Base-by-base conservation (phyloP, 495 filamentous ascomycete genomes). In the Daldinia caldariorum region DNA sequence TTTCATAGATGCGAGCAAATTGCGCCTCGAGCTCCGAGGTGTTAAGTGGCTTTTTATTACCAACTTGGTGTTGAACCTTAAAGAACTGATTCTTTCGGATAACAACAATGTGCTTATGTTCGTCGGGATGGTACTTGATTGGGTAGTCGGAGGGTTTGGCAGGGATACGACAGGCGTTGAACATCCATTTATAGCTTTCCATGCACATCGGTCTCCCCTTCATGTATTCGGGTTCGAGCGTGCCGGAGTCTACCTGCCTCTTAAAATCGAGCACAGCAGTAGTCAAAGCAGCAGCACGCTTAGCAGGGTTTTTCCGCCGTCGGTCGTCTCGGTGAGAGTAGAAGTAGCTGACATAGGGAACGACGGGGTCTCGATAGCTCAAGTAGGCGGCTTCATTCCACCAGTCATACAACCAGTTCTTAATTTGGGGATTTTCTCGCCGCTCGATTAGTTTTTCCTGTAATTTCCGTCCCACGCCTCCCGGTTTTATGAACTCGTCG, bases 281-380 rank as follows among this genome's bases (percentile, higher is more conserved):
- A 2, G 92, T 89, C 70, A 99, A 88, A 50, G 94, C 93, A 0
- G 96, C 96, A 13, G 96, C 96, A 63, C 96, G 91, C 84, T 95
- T 94, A 63, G 90, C 91, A 4, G 95, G 96, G 82, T 97, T 86
- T 38, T 93, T 89, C 61, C 94, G 89, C 74, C 90, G 85, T 56
- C 93, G 89, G 78, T 99, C 96, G 79, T 99, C 96, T 60, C 91
- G 88, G 85, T 97, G 94, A 38, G 93, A 97, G 84, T 99, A 99
- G 83, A 99, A 99, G 85, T 99, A 99, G 78, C 93, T 97, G 70
- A 99, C 96, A 78, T 98, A 99, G 61, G 96, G 96, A 32, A 98
- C 91, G 31, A 99, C 92, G 38, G 96, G 96, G 79, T 97, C 96
- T 65, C 94, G 92, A 84, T 97, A 97, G 63, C 77, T 86, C 60